Evolutionary conservation across 2,329 filamentous ascomycete species (phyloP).

Genomic region (Scopulariopsis brevicaulis): DNA sequence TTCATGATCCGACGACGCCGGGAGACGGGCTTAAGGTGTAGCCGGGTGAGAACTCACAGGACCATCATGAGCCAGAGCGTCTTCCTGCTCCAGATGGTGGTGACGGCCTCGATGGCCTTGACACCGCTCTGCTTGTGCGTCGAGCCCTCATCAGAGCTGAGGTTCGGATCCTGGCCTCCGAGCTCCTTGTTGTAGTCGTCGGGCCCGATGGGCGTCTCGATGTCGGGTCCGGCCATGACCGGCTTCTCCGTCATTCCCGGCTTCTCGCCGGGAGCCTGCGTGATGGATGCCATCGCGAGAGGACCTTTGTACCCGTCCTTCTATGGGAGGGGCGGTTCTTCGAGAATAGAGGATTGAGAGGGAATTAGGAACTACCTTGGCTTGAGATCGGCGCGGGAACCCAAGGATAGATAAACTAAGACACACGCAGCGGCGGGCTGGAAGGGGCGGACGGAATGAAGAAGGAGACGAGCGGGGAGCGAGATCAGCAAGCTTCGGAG

Average conservation of each 20-base stretch:
- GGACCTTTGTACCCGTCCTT: not conserved
- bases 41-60: conserved; percentile 18
- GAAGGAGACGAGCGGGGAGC: too few species aligned
- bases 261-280: not conserved
- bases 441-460: too few species aligned
- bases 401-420: too few species aligned
- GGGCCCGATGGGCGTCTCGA: not conserved
- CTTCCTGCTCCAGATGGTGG: conserved; percentile 23
- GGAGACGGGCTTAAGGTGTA: not conserved
- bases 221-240: too few species aligned
- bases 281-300: not conserved
- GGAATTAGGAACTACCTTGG: too few species aligned
- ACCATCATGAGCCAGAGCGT: conserved; percentile 24
- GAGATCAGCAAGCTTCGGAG: too few species aligned
- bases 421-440: too few species aligned
- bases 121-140: conserved; percentile 21
- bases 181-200: not conserved
- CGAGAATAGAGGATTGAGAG: too few species aligned
- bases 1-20: not conserved
- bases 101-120: conserved; percentile 24
- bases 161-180: not conserved
- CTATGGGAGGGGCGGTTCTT: not conserved
- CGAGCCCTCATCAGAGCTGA: not conserved
- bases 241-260: not conserved
- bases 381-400: too few species aligned